phyloP scores from a whole-genome alignment of 108 stramenopile species.

The Cyclotella baltica region DNA sequence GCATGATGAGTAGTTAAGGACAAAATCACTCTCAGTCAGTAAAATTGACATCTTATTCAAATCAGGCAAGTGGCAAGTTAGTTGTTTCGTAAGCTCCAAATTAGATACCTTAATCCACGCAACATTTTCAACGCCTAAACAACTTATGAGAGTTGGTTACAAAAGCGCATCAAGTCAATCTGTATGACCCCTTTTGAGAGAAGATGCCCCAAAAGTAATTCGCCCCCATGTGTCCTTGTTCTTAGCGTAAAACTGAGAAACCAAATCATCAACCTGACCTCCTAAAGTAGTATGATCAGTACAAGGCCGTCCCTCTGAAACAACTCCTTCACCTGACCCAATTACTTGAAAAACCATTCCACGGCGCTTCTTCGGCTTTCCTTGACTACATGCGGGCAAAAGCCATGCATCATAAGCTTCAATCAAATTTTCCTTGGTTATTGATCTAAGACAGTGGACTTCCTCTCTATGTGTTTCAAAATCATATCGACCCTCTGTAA shows the following conservation, averaged over 20 bases:
- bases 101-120: too few relatives aligned
- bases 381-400: slow-evolving; percentile 49
- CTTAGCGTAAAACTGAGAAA: slow-evolving; percentile 58
- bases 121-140: too few relatives aligned
- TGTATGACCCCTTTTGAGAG: neutral
- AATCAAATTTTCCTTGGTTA: slow-evolving; percentile 68
- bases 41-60: too few relatives aligned
- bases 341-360: slow-evolving; percentile 73
- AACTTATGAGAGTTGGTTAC: too few relatives aligned
- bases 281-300: slow-evolving; percentile 40
- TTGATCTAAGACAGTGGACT: slow-evolving; percentile 60
- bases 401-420: slow-evolving; percentile 81
- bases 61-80: too few relatives aligned
- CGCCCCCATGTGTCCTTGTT: slow-evolving; percentile 51
- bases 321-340: slow-evolving; percentile 64
- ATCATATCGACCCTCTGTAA: slow-evolving; percentile 69
- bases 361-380: slow-evolving; percentile 51
- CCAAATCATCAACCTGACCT: slow-evolving; percentile 55
- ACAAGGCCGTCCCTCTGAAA: slow-evolving; percentile 60
- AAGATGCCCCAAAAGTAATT: slow-evolving; percentile 16
- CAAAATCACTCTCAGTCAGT: too few relatives aligned
- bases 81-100: too few relatives aligned
- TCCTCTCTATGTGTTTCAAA: slow-evolving; percentile 77
- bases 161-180: too few relatives aligned
- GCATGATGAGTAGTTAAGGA: too few relatives aligned